Percentiles rank a stretch among this genome's conserved stretches.
These are phyloP conservation scores for Plenodomus biglobosus DNA, from an alignment of 2,329 filamentous ascomycete genomes.

Conservation along the genomic window DNA sequence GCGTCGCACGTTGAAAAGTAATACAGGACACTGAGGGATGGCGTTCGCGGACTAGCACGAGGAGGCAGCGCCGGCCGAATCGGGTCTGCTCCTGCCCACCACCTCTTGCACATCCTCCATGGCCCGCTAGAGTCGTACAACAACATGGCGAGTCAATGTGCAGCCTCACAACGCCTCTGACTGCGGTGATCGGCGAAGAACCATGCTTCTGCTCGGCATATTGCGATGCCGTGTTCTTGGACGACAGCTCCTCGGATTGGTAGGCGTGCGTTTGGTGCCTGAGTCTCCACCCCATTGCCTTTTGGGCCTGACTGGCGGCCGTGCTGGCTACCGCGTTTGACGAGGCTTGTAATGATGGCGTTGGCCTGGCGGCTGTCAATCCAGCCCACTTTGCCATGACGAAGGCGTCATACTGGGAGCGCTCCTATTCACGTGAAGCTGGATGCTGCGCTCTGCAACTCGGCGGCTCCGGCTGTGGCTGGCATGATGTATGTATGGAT, in stretches of 20 bases:
- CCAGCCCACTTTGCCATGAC: constrained; percentile 9
- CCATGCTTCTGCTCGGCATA: constrained; percentile 13
- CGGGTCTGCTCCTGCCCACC: constrained; percentile 2
- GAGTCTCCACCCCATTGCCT: constrained; percentile 8
- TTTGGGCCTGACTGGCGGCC: too few species aligned
- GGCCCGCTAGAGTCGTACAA: not conserved
- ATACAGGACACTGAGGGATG: constrained; percentile 2
- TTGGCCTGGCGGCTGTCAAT: constrained; percentile 25
- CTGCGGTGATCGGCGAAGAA: constrained; percentile 26
- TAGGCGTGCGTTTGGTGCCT: not conserved
- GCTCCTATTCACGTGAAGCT: not conserved
- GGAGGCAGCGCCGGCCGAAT: constrained; percentile 15
- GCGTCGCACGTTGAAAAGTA: constrained; percentile 23
- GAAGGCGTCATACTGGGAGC: not conserved
- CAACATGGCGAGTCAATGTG: constrained; percentile 6
- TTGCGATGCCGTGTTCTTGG: constrained; percentile 13
- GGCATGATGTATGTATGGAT: too few species aligned
- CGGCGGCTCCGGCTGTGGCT: constrained; percentile 20
- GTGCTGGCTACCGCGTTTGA: constrained; percentile 13
- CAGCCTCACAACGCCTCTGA: constrained; percentile 9
- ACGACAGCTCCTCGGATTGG: constrained; percentile 15
- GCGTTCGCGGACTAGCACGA: not conserved
- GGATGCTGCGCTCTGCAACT: constrained; percentile 7
- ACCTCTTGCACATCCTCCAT: constrained; percentile 2
- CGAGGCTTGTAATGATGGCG: constrained; percentile 13